Conservation (phyloP, 2,329 filamentous ascomycete genomes). For the Botrytis pseudocinerea region DNA sequence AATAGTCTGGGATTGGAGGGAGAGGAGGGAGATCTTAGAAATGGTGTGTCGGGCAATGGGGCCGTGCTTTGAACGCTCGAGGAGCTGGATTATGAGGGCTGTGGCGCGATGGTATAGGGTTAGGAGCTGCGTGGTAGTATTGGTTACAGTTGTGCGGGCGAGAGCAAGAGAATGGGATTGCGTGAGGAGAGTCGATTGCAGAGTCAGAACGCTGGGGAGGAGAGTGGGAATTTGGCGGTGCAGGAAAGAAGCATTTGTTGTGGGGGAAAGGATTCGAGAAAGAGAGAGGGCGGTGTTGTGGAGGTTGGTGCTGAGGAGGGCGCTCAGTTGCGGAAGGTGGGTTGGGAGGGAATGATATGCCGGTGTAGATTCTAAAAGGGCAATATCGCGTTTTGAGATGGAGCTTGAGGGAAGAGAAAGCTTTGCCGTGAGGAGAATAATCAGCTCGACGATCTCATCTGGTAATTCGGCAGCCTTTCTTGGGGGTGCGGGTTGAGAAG, state of each 20-base stretch:
- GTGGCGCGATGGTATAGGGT: conserved; percentile 33
- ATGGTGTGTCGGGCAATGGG: conserved; percentile 33
- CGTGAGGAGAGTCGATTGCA: conserved; percentile 34
- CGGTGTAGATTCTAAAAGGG: conserved; percentile 51
- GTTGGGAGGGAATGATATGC: conserved; percentile 51
- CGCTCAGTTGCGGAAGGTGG: conserved; percentile 51
- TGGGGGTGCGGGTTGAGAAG: conserved; percentile 19
- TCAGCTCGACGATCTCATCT: conserved; percentile 52
- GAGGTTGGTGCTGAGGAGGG: conserved; percentile 52
- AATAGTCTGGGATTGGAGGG: conserved; percentile 28
- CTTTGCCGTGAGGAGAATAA: conserved; percentile 54
- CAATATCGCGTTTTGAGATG: conserved; percentile 43
- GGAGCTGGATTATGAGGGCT: conserved; percentile 33
- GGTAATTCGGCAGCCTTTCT: conserved; percentile 39
- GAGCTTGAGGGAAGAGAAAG: conserved; percentile 39
- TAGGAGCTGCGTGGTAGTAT: conserved; percentile 33
- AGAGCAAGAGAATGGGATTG: neutral
- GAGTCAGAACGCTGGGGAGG: conserved; percentile 43
- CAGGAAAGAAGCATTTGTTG: conserved; percentile 53
- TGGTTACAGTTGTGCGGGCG: neutral
- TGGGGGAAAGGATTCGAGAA: conserved; percentile 50
- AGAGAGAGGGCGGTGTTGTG: conserved; percentile 52
- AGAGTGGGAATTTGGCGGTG: conserved; percentile 58
- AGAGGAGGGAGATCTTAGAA: conserved; percentile 30
- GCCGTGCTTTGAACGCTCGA: conserved; percentile 39